Evolutionary conservation across 2,329 filamentous ascomycete genomes (phyloP).

Genomic region (Dryadomyces sulphureus): DNA sequence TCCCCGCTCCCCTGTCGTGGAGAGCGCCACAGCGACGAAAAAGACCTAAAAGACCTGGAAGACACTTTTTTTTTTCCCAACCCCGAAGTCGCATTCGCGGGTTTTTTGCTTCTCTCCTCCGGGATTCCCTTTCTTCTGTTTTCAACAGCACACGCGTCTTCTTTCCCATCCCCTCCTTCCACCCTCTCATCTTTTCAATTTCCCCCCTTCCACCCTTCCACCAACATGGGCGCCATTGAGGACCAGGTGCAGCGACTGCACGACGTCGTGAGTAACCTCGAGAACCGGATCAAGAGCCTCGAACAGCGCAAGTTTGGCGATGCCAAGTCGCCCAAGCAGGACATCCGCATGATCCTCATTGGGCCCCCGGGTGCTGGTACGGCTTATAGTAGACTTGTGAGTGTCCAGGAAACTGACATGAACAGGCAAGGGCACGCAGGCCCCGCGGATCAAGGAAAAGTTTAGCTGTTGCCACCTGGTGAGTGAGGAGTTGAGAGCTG

Average conservation of each 20-base stretch:
- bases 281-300: conserved; percentile 72
- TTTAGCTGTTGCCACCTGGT: conserved; percentile 96
- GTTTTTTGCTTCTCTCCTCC: not conserved
- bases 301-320: conserved; percentile 56
- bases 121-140: conserved; percentile 1
- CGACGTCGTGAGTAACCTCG: conserved; percentile 68
- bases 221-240: conserved; percentile 74
- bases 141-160: not conserved
- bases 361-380: conserved; percentile 92
- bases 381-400: conserved; percentile 21
- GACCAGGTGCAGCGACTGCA: conserved; percentile 77
- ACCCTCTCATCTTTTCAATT: not conserved
- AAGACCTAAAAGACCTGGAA: no score
- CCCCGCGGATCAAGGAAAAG: conserved; percentile 94
- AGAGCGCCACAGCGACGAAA: not conserved
- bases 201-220: not conserved
- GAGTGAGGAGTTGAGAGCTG: no score
- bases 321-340: conserved; percentile 31
- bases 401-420: not conserved
- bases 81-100: conserved; percentile 9
- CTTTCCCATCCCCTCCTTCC: not conserved
- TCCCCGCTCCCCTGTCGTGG: conserved; percentile 1
- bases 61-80: not conserved
- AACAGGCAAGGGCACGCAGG: conserved; percentile 94
- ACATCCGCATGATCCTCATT: conserved; percentile 94